These are phyloP conservation scores for Ophiocordyceps polyrhachis-furcata DNA, from an alignment of 2,329 filamentous ascomycete genomes.

Conservation along the genomic window DNA sequence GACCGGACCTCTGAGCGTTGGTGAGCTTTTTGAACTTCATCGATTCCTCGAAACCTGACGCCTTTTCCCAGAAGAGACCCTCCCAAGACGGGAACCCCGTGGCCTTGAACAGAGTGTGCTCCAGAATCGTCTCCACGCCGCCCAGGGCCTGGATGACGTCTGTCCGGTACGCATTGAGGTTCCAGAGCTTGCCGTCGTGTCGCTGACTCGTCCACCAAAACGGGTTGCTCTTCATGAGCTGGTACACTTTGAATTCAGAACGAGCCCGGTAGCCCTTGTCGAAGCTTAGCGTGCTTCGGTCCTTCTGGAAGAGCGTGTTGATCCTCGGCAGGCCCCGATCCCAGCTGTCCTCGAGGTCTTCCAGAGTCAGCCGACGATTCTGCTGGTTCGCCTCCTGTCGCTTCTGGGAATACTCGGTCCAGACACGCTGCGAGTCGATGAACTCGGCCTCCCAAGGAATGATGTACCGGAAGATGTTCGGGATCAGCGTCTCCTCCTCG, in stretches of 20 bases:
- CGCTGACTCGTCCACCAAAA: slow-evolving; percentile 99
- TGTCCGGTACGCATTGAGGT: slow-evolving; percentile 84
- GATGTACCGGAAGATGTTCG: slow-evolving; percentile 98
- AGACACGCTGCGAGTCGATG: slow-evolving; percentile 95
- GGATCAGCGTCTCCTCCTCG: slow-evolving; percentile 92
- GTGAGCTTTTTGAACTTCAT: slow-evolving; percentile 99
- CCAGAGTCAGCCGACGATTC: slow-evolving; percentile 81
- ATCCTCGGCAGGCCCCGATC: slow-evolving; percentile 93
- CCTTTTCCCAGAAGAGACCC: slow-evolving; percentile 78
- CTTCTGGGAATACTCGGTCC: slow-evolving; percentile 99
- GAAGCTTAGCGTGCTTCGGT: slow-evolving; percentile 88
- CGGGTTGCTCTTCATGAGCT: slow-evolving; percentile 97
- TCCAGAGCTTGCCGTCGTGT: slow-evolving; percentile 96
- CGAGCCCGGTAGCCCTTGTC: slow-evolving; percentile 95
- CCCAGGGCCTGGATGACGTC: slow-evolving; percentile 93
- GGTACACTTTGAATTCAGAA: slow-evolving; percentile 95
- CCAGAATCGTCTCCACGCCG: slow-evolving; percentile 93
- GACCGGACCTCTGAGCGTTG: slow-evolving; percentile 87
- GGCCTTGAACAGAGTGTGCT: slow-evolving; percentile 92
- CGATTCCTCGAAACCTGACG: slow-evolving; percentile 32
- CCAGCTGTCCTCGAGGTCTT: slow-evolving; percentile 97
- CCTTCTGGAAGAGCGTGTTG: slow-evolving; percentile 98
- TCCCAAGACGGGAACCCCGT: slow-evolving; percentile 97
- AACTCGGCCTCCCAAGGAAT: slow-evolving; percentile 99
- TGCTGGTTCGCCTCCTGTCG: slow-evolving; percentile 92